phyloP scores from a whole-genome alignment of 352 stramenopile genomes.

The Globisporangium solare region DNA sequence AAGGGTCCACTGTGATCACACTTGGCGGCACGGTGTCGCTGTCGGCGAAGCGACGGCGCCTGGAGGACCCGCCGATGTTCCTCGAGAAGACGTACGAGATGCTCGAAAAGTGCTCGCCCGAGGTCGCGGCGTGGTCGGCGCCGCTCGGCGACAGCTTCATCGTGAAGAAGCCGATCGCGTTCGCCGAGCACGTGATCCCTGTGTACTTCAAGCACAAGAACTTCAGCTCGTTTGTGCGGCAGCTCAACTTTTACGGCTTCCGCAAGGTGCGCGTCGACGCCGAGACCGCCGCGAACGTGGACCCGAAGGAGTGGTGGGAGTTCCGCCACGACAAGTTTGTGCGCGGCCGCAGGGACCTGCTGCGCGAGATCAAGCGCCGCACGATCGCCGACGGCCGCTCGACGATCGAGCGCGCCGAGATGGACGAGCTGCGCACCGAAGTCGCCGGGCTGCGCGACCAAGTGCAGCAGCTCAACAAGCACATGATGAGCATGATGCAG shows the following conservation, averaged over 20 bases:
- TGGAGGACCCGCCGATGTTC: slow-evolving; percentile 65
- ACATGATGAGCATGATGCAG: slow-evolving; percentile 54
- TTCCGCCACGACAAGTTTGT: slow-evolving; percentile 87
- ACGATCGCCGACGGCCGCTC: slow-evolving; percentile 19
- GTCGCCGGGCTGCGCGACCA: slow-evolving; percentile 54
- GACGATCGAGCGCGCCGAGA: slow-evolving; percentile 54
- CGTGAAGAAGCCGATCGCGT: slow-evolving; percentile 82
- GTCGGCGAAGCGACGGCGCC: slow-evolving; percentile 28
- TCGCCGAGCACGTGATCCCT: slow-evolving; percentile 85
- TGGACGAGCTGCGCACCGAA: slow-evolving; percentile 65
- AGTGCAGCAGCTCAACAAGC: slow-evolving; percentile 67
- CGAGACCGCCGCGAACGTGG: slow-evolving; percentile 26
- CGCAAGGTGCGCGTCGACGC: slow-evolving; percentile 69
- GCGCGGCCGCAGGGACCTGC: slow-evolving; percentile 50
- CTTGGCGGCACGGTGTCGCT: not conserved
- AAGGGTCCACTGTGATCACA: slow-evolving; percentile 7
- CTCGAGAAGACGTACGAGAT: slow-evolving; percentile 90
- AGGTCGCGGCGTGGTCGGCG: slow-evolving; percentile 74
- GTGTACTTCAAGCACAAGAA: slow-evolving; percentile 92
- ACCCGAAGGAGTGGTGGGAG: slow-evolving; percentile 75
- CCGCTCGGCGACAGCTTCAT: slow-evolving; percentile 79
- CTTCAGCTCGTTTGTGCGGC: slow-evolving; percentile 90
- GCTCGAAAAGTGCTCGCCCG: slow-evolving; percentile 70
- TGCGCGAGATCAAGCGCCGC: slow-evolving; percentile 76
- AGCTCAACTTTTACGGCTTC: slow-evolving; percentile 92